Evolutionary conservation across 352 stramenopile species (phyloP).

Genomic region (Phytopythium litorale): DNA sequence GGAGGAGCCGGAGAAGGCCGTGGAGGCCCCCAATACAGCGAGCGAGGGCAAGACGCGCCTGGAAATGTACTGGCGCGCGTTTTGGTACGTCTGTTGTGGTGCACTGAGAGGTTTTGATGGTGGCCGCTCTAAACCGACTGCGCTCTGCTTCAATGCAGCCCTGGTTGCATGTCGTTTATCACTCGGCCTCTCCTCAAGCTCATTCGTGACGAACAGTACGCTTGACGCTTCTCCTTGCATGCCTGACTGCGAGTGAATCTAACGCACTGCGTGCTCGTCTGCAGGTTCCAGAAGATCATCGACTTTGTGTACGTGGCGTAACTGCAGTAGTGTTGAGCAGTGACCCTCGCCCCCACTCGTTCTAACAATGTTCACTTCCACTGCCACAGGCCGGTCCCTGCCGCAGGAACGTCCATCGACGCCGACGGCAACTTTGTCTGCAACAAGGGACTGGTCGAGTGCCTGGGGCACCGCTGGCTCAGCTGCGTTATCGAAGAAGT

Average conservation of each 20-base stretch:
- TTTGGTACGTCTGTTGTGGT: constrained; percentile 45
- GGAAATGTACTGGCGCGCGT: constrained; percentile 78
- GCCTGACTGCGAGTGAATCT: not conserved
- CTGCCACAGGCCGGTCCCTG: constrained; percentile 42
- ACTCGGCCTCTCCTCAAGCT: constrained; percentile 57
- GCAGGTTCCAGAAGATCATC: constrained; percentile 70
- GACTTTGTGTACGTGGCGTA: constrained; percentile 34
- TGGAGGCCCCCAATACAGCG: constrained; percentile 7
- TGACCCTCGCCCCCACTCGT: not conserved
- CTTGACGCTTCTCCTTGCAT: not conserved
- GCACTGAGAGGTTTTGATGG: not conserved
- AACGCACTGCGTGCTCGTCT: constrained; percentile 4
- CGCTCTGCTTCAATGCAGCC: constrained; percentile 22
- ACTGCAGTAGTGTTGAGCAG: not conserved
- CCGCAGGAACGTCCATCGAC: constrained; percentile 61
- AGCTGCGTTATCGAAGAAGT: constrained; percentile 73
- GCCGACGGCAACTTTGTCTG: constrained; percentile 62
- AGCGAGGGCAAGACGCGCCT: constrained; percentile 48
- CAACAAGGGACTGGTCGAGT: constrained; percentile 63
- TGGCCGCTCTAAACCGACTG: not conserved
- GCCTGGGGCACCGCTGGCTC: constrained; percentile 73
- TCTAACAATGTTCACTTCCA: not conserved
- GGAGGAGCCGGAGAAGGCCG: constrained; percentile 18
- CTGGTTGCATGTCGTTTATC: constrained; percentile 74
- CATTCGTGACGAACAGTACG: constrained; percentile 53